Evolutionary conservation across 2,329 filamentous ascomycete genomes (phyloP).

Genomic region (Aureobasidium leucospermi): DNA sequence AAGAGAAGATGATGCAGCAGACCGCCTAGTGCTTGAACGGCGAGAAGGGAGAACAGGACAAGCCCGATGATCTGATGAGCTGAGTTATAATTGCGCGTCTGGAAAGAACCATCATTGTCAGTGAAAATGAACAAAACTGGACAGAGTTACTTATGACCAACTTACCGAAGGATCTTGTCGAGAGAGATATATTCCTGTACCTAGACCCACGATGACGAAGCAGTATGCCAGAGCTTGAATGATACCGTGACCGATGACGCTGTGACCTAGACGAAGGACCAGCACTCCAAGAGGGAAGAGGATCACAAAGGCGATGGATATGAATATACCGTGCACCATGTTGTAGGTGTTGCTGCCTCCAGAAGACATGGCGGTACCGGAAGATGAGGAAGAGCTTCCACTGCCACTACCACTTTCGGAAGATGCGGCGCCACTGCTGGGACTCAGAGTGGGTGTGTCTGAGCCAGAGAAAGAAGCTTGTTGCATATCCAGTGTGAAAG

Average conservation of each 20-base stretch:
- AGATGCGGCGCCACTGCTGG: neutral
- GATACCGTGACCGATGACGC: slow-evolving; percentile 36
- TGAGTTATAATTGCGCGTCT: slow-evolving; percentile 37
- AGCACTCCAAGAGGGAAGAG: slow-evolving; percentile 30
- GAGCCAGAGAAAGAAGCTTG: slow-evolving; percentile 23
- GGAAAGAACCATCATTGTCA: neutral
- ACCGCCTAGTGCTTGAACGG: slow-evolving; percentile 33
- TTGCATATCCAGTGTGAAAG: slow-evolving; percentile 35
- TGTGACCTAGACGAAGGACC: slow-evolving; percentile 32
- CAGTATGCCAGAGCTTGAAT: slow-evolving; percentile 32
- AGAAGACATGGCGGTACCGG: neutral
- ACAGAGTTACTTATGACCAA: neutral
- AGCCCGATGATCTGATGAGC: slow-evolving; percentile 43
- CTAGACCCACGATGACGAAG: slow-evolving; percentile 32
- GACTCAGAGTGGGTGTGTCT: slow-evolving; percentile 6
- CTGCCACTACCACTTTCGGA: slow-evolving; percentile 15
- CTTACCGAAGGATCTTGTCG: slow-evolving; percentile 34
- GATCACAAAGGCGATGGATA: slow-evolving; percentile 30
- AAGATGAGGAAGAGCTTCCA: neutral
- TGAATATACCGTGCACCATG: slow-evolving; percentile 27
- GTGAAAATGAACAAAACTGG: neutral
- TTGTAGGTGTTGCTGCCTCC: neutral
- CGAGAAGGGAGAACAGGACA: slow-evolving; percentile 28
- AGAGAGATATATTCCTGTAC: slow-evolving; percentile 36
- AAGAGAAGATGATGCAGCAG: slow-evolving; percentile 33